These are phyloP conservation scores for Trichoderma sp. DNA, from an alignment of 2,329 filamentous ascomycete species.

Conservation along the genomic window DNA sequence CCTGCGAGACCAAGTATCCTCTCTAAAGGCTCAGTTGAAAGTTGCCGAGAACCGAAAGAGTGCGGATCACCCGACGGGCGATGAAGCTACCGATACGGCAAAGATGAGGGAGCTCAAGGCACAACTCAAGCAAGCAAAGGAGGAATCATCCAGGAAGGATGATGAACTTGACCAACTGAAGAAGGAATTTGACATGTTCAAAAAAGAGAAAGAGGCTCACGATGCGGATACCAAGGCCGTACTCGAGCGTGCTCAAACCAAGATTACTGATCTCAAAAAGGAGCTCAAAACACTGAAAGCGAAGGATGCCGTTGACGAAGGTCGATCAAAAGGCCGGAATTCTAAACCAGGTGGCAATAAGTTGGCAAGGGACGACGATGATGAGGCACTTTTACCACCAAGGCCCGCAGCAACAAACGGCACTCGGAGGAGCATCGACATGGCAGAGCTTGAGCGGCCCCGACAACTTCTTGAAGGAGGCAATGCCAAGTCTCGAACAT, in stretches of 20 bases:
- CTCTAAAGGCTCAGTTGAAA: slow-evolving; percentile 50
- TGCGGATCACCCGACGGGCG: slow-evolving; percentile 33
- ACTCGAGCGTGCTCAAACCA: slow-evolving; percentile 53
- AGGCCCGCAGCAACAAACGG: slow-evolving; percentile 3
- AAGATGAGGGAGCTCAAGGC: slow-evolving; percentile 38
- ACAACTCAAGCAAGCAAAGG: slow-evolving; percentile 43
- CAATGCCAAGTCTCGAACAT: slow-evolving; percentile 25
- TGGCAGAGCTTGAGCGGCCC: slow-evolving; percentile 21
- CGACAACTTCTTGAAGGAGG: slow-evolving; percentile 22
- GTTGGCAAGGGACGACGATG: slow-evolving; percentile 18
- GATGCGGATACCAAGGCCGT: slow-evolving; percentile 56
- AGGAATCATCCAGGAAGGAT: slow-evolving; percentile 47
- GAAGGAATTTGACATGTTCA: slow-evolving; percentile 52
- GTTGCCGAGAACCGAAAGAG: slow-evolving; percentile 36
- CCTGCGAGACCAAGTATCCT: slow-evolving; percentile 52
- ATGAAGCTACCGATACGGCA: slow-evolving; percentile 25
- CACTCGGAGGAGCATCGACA: slow-evolving; percentile 31
- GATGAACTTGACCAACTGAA: slow-evolving; percentile 48
- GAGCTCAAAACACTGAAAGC: slow-evolving; percentile 47
- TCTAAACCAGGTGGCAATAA: slow-evolving; percentile 23
- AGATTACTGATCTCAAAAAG: slow-evolving; percentile 55
- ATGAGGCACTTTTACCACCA: neutral
- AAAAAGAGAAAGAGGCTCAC: slow-evolving; percentile 50
- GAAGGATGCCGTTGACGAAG: slow-evolving; percentile 19
- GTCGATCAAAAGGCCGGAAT: slow-evolving; percentile 33